Percentiles rank a stretch among this genome's conserved stretches.
phyloP scores from a whole-genome alignment of 2,329 filamentous ascomycete genomes.

The Pyricularia grisea region DNA sequence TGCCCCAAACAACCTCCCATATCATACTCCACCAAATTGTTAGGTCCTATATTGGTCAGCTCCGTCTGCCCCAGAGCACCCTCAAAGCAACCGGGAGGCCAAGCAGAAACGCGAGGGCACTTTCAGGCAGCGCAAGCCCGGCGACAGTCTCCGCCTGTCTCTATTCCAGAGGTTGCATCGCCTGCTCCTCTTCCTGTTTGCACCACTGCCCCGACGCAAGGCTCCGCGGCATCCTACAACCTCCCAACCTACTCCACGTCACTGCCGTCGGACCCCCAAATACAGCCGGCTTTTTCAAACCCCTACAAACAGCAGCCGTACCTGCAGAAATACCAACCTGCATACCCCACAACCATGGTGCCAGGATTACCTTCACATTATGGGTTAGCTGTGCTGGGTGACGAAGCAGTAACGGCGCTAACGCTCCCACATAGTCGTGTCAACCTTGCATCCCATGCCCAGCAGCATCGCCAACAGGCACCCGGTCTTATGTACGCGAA shows the following conservation, averaged over 20 bases:
- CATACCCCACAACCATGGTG: slow-evolving; percentile 16
- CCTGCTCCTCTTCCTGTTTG: slow-evolving; percentile 37
- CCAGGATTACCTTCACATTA: slow-evolving; percentile 20
- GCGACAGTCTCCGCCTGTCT: slow-evolving; percentile 32
- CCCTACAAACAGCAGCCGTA: slow-evolving; percentile 24
- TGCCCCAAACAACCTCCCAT: too few relatives aligned
- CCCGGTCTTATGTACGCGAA: slow-evolving; percentile 19
- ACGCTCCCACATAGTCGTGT: slow-evolving; percentile 1
- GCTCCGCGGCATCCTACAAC: slow-evolving; percentile 27
- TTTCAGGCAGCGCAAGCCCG: too few relatives aligned
- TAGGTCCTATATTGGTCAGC: too few relatives aligned
- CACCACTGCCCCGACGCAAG: slow-evolving; percentile 37
- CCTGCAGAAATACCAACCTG: slow-evolving; percentile 18
- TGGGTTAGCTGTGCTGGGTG: slow-evolving; percentile 15
- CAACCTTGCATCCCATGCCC: slow-evolving; percentile 6
- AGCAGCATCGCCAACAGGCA: not conserved
- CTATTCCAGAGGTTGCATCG: slow-evolving; percentile 31
- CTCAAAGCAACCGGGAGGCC: too few relatives aligned
- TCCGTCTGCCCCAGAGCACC: too few relatives aligned
- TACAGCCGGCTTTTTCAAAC: slow-evolving; percentile 18
- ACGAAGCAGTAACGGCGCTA: slow-evolving; percentile 5
- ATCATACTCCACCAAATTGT: too few relatives aligned
- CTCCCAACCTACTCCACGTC: slow-evolving; percentile 38
- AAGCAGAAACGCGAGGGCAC: too few relatives aligned
- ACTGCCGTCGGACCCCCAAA: slow-evolving; percentile 16